phyloP scores from a whole-genome alignment of 768 basidiomycete genomes.

The Trametes cinnabarina region DNA sequence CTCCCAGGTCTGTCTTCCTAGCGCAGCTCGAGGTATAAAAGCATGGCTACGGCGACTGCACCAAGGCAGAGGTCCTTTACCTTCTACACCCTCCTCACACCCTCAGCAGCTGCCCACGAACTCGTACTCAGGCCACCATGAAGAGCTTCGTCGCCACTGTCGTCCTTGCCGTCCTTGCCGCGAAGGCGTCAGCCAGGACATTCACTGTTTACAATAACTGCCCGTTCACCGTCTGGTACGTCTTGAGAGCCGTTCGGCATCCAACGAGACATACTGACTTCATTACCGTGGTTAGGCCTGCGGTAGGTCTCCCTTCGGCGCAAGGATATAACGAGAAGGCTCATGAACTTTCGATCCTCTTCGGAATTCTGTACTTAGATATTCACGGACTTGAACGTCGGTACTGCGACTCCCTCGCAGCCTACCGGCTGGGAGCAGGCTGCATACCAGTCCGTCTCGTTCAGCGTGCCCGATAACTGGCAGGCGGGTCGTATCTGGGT shows the following conservation, averaged over 20 bases:
- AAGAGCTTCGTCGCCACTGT: conserved; percentile 9
- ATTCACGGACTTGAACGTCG: conserved; percentile 32
- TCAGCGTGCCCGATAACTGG: conserved; percentile 38
- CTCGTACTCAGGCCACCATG: conserved; percentile 6
- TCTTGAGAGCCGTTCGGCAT: not conserved
- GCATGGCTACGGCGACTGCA: not conserved
- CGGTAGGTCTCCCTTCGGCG: not conserved
- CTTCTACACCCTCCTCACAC: not conserved
- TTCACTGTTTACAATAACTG: conserved; percentile 42
- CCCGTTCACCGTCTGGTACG: conserved; percentile 42
- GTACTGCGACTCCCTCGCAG: conserved; percentile 27
- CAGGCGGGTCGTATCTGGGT: conserved; percentile 38
- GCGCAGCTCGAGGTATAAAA: not conserved
- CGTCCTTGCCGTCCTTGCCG: conserved; percentile 10
- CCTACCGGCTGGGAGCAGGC: conserved; percentile 30
- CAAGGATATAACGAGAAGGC: too few relatives aligned
- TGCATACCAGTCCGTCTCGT: conserved; percentile 24
- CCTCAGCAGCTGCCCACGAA: not conserved
- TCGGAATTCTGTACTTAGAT: too few relatives aligned
- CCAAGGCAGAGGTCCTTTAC: not conserved
- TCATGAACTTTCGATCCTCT: too few relatives aligned
- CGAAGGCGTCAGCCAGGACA: conserved; percentile 18
- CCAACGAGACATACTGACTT: too few relatives aligned
- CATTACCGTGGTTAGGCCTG: not conserved
- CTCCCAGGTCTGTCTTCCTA: not conserved